Evolutionary conservation across 2,329 filamentous ascomycete species (phyloP), one percentile per base, ranked within the genome.

Genomic region (Colletotrichum orbiculare): DNA sequence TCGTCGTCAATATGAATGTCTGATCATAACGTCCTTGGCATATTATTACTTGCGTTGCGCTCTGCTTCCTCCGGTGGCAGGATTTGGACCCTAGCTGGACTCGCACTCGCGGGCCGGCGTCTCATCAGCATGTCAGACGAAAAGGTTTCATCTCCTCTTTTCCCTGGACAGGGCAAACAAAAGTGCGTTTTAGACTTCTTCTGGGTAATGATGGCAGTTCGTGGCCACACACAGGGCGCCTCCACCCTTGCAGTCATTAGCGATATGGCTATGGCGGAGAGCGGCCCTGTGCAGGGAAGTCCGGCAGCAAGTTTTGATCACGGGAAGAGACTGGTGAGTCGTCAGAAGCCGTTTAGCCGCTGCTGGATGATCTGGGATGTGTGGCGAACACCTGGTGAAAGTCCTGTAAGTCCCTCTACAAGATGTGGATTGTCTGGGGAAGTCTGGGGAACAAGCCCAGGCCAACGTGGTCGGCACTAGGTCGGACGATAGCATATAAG

Each of bases 171-270:
- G 61, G 47, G 17, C 41, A 59, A 8, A 17, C 17, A 37, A 37
- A 41, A 62, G 53, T 33, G 53, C 10, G 45, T 50, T 12, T 34
- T 43, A 37, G 48, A 39, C 35, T 17, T 17, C 6, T 6, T 33
- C 13, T 25, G 3, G 25, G 25, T 12, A 56, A 49, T n/a, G 33
- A 15, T 5, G 15, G n/a, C 25, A 13, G 54, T 42, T 47, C 41
- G 8, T 61, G 33, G 33, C 39, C 56, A 64, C 48, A 60, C 49
- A 54, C 61, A 60, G 61, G 43, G 56, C 56, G 50, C 34, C 55
- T 54, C 60, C 54, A 35, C 47, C 53, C n/a, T 10, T 47, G n/a
- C 13, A 43, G 5, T 43, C 11, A 39, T 41, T 17, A 46, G 25
- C 49, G 8, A 34, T 8, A 5, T 12, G 38, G 41, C n/a, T 53